These are phyloP conservation scores for Tetradesmus obliquus DNA, from an alignment of 139 green algal genomes.

Conservation along the genomic window DNA sequence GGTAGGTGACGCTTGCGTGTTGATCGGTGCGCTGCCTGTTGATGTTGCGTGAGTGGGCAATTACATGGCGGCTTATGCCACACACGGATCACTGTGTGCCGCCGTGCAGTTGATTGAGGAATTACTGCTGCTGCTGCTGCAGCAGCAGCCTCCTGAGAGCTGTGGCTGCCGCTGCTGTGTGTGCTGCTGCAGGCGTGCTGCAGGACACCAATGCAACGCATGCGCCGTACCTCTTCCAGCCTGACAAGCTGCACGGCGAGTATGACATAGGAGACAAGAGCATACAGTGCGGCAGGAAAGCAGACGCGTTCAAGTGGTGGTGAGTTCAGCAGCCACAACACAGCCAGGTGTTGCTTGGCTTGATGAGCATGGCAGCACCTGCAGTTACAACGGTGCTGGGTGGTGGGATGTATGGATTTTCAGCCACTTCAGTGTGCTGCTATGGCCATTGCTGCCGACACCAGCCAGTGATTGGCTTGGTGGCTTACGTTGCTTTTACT, in stretches of 20 bases:
- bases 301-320: slow-evolving; percentile 4
- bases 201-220: neutral
- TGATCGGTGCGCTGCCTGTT: no score
- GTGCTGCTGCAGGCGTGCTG: neutral
- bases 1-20: neutral
- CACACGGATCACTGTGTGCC: no score
- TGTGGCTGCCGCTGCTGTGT: no score
- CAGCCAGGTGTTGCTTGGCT: neutral
- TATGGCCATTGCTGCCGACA: neutral
- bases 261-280: slow-evolving; percentile 10
- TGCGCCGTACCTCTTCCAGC: slow-evolving; percentile 16
- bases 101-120: no score
- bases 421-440: no score
- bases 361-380: neutral
- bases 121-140: no score
- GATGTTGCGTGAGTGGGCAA: no score
- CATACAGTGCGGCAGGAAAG: slow-evolving; percentile 13
- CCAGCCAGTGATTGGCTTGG: no score
- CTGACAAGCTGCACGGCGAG: neutral
- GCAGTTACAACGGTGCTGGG: neutral
- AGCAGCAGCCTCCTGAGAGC: no score
- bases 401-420: no score
- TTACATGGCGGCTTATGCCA: no score
- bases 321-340: neutral
- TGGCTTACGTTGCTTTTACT: no score